phyloP scores from a whole-genome alignment of 495 filamentous ascomycete species.

The Penicillium steckii region DNA sequence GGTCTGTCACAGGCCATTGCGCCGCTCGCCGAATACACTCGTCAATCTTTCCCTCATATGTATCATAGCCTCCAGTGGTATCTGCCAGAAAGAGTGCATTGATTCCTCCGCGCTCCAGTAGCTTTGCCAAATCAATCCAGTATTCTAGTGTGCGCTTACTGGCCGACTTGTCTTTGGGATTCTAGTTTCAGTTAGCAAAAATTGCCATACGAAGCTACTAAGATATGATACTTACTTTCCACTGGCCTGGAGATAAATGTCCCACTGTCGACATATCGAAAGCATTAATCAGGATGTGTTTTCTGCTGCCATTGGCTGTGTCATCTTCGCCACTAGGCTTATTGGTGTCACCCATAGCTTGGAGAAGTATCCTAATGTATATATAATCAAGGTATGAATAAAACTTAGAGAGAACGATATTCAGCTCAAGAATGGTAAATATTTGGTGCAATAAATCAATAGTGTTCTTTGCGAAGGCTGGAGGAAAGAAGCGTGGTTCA shows the following conservation, averaged over 20 bases:
- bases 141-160: slow-evolving; percentile 56
- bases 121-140: slow-evolving; percentile 59
- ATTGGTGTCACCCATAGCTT: slow-evolving; percentile 19
- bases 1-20: slow-evolving; percentile 59
- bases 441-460: not conserved
- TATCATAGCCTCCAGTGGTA: slow-evolving; percentile 58
- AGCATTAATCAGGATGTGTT: slow-evolving; percentile 63
- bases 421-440: too few relatives aligned
- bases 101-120: slow-evolving; percentile 57
- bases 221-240: slow-evolving; percentile 44
- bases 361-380: not conserved
- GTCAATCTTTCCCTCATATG: slow-evolving; percentile 55
- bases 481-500: not conserved
- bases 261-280: slow-evolving; percentile 63
- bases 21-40: slow-evolving; percentile 49
- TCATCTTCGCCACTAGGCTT: slow-evolving; percentile 5
- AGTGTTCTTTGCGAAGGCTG: not conserved
- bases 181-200: slow-evolving; percentile 30
- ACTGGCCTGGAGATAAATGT: slow-evolving; percentile 63
- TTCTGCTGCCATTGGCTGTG: slow-evolving; percentile 34
- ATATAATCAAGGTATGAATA: not conserved
- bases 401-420: too few relatives aligned
- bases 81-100: slow-evolving; percentile 62
- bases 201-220: not conserved
- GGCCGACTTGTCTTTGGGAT: slow-evolving; percentile 54